These are phyloP conservation scores for Cryptococcus sp. DNA, from an alignment of 1,284 basidiomycete genomes.

Conservation along the genomic window DNA sequence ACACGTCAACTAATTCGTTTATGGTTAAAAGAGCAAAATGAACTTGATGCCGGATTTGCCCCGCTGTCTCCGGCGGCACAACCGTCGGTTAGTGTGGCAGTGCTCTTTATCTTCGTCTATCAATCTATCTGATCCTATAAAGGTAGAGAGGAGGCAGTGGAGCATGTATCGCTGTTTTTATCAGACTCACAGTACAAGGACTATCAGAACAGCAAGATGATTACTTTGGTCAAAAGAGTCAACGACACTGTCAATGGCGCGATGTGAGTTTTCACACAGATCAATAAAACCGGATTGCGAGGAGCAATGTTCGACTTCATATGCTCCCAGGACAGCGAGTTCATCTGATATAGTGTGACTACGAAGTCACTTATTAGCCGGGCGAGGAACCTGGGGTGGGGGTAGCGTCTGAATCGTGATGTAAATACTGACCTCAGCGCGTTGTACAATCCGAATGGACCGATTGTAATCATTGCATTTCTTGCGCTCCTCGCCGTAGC, in stretches of 20 bases:
- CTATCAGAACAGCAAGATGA: neutral
- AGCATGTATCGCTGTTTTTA: too few relatives aligned
- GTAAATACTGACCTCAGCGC: conserved; percentile 9
- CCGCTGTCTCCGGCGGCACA: neutral
- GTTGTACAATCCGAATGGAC: conserved; percentile 19
- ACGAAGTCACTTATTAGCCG: neutral
- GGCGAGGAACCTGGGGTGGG: neutral
- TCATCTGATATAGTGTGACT: neutral
- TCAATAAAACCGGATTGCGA: neutral
- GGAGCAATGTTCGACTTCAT: too few relatives aligned
- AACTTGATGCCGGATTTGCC: neutral
- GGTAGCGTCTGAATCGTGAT: conserved; percentile 1
- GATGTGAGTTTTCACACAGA: neutral
- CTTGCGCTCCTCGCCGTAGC: conserved; percentile 11
- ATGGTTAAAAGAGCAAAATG: neutral
- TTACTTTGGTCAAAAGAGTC: neutral
- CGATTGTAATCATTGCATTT: conserved; percentile 12
- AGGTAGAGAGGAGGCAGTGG: too few relatives aligned
- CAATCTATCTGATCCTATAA: too few relatives aligned
- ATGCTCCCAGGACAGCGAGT: neutral
- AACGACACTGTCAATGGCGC: neutral
- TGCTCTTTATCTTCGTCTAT: too few relatives aligned
- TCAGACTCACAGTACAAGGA: too few relatives aligned
- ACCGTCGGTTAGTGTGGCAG: neutral
- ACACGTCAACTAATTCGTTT: neutral